A percentile compares a stretch with the other conserved stretches of the same genome.
These are phyloP conservation scores for Ulota crispa DNA, from an alignment of 225 moss, liverwort and hornwort species.

Conservation along the genomic window DNA sequence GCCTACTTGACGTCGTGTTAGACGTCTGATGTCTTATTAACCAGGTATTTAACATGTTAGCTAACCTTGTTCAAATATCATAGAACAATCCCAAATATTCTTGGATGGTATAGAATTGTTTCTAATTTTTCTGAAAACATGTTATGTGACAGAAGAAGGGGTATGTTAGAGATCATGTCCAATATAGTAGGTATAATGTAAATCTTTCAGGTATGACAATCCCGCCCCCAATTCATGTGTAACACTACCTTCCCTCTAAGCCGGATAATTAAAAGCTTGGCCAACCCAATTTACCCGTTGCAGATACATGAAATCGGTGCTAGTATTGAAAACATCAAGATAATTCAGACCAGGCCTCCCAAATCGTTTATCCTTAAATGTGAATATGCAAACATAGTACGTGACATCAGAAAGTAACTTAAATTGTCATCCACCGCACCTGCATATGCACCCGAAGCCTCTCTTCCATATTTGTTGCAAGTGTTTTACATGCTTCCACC, in stretches of 20 bases:
- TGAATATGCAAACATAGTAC: not conserved
- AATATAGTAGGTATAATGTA: not conserved
- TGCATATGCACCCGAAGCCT: constrained; percentile 74
- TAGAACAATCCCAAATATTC: not conserved
- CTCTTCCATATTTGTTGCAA: constrained; percentile 81
- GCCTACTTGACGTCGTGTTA: not conserved
- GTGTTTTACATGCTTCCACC: constrained; percentile 70
- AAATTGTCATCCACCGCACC: constrained; percentile 38
- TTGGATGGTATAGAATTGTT: not conserved
- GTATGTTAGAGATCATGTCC: not conserved
- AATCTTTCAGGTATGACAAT: not conserved
- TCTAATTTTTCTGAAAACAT: not conserved
- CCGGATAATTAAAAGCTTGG: not conserved
- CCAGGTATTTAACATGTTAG: not conserved
- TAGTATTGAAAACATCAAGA: not conserved
- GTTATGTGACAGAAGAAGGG: not conserved
- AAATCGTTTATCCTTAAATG: not conserved
- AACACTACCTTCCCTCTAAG: not conserved
- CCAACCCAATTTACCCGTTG: not conserved
- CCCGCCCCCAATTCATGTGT: not conserved
- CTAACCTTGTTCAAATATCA: not conserved
- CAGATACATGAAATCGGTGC: not conserved
- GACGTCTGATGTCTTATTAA: not conserved
- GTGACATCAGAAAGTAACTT: not conserved
- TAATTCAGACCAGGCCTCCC: not conserved